Conservation (phyloP, 805 yeast genomes). For the Suhomyces prunicola region DNA sequence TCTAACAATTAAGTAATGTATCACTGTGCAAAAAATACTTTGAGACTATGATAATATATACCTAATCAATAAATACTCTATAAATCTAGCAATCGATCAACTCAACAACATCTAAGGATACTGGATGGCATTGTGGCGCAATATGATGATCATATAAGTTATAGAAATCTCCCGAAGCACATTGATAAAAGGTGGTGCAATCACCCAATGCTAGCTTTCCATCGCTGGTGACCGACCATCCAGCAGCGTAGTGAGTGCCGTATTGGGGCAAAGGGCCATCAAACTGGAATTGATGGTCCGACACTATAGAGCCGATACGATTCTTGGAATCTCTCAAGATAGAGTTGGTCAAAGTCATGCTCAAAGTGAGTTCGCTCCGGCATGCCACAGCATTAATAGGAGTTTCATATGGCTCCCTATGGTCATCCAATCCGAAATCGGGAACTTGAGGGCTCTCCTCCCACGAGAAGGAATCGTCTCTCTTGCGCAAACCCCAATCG, state of each 20-base stretch:
- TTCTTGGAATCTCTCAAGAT: constrained; percentile 28
- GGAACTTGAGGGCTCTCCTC: not conserved
- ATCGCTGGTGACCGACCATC: constrained; percentile 34
- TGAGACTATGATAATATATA: not conserved
- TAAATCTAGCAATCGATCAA: constrained; percentile 25
- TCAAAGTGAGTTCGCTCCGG: constrained; percentile 20
- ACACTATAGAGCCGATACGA: constrained; percentile 38
- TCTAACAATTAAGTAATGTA: not conserved
- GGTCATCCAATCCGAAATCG: not conserved
- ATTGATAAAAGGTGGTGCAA: constrained; percentile 33
- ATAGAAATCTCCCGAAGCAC: constrained; percentile 39
- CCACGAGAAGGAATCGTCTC: constrained; percentile 2
- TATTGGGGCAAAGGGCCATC: constrained; percentile 42
- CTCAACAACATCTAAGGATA: constrained; percentile 35
- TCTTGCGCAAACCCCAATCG: constrained; percentile 1
- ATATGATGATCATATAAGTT: constrained; percentile 35
- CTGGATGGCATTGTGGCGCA: constrained; percentile 35
- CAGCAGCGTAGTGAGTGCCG: constrained; percentile 37
- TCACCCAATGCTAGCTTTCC: constrained; percentile 36
- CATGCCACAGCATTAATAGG: constrained; percentile 32
- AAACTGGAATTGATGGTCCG: constrained; percentile 38
- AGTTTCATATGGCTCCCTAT: constrained; percentile 9
- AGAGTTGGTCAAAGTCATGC: constrained; percentile 28
- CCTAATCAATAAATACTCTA: not conserved
- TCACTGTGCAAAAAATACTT: not conserved